Evolutionary conservation across 768 basidiomycete genomes (phyloP).

Genomic region (Boletus rubescentipes): DNA sequence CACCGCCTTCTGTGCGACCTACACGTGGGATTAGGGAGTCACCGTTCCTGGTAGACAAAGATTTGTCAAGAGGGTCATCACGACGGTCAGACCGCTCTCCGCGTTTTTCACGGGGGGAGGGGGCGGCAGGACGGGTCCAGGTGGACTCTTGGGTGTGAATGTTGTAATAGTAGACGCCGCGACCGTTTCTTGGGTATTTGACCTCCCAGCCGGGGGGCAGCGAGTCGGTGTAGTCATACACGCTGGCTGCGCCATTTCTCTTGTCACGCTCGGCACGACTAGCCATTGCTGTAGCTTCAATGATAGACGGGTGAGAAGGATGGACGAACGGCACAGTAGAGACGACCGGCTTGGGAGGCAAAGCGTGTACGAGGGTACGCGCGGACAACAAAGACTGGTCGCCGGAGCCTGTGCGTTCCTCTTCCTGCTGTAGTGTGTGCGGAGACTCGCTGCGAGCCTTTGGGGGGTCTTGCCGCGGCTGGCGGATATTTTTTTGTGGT

Average conservation of each 20-base stretch:
- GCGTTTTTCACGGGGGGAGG: conserved; percentile 25
- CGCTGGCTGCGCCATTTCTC: conserved; percentile 35
- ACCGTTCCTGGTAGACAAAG: conserved; percentile 23
- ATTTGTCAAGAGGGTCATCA: conserved; percentile 30
- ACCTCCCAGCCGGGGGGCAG: conserved; percentile 65
- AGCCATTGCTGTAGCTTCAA: conserved; percentile 64
- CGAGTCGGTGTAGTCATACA: conserved; percentile 30
- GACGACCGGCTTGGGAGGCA: conserved; percentile 65
- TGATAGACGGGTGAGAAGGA: conserved; percentile 56
- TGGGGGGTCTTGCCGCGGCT: conserved; percentile 14
- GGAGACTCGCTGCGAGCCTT: conserved; percentile 5
- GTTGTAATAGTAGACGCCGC: conserved; percentile 59
- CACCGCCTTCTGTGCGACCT: conserved; percentile 28
- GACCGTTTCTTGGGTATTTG: conserved; percentile 49
- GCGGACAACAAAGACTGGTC: conserved; percentile 25
- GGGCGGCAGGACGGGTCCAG: conserved; percentile 52
- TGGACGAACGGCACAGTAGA: conserved; percentile 51
- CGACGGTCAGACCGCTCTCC: conserved; percentile 24
- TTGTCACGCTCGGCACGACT: conserved; percentile 44
- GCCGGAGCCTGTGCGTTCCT: conserved; percentile 13
- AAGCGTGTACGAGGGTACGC: conserved; percentile 55
- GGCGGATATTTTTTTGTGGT: conserved; percentile 19
- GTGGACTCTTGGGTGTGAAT: conserved; percentile 52
- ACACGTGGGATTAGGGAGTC: conserved; percentile 24
- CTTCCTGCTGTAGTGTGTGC: conserved; percentile 6